Percentiles rank a stretch among this genome's conserved stretches.
phyloP scores from a whole-genome alignment of 345 rosid genomes.

The Clausena lansium region DNA sequence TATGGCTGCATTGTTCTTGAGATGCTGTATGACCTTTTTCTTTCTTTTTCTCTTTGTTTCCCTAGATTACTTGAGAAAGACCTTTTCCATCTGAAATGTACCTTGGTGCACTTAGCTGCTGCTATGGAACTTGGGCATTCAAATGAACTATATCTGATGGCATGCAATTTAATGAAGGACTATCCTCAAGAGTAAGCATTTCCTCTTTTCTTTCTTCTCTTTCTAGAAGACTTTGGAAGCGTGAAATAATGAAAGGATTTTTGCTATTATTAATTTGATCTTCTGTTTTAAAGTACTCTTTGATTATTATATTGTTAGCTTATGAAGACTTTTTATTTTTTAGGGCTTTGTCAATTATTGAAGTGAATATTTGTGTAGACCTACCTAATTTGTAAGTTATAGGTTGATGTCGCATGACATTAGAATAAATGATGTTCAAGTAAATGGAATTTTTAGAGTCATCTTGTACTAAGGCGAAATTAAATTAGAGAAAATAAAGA shows the following conservation, averaged over 20 bases:
- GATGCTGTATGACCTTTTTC: no score
- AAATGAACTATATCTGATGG: conserved; percentile 93
- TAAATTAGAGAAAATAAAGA: no score
- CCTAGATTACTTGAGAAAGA: no score
- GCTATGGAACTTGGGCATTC: conserved; percentile 96
- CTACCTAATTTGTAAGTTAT: no score
- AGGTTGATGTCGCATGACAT: no score
- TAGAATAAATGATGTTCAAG: no score
- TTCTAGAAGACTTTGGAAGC: not conserved
- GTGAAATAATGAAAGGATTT: not conserved
- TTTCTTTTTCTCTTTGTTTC: no score
- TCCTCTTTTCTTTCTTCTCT: conserved; percentile 5
- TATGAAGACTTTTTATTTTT: conserved; percentile 15
- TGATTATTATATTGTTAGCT: not conserved
- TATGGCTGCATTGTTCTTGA: no score
- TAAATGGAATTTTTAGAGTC: conserved; percentile 36
- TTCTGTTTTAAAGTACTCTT: not conserved
- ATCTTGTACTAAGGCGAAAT: no score
- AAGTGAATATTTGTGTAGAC: no score
- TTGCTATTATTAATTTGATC: not conserved
- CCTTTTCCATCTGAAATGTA: conserved; percentile 47
- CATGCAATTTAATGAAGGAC: conserved; percentile 94
- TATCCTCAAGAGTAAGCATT: conserved; percentile 84
- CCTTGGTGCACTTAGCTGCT: conserved; percentile 20
- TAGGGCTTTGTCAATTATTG: no score